Evolutionary conservation across 192 early-diverging fungal genomes (phyloP).

Genomic region (Coemansia sp.): DNA sequence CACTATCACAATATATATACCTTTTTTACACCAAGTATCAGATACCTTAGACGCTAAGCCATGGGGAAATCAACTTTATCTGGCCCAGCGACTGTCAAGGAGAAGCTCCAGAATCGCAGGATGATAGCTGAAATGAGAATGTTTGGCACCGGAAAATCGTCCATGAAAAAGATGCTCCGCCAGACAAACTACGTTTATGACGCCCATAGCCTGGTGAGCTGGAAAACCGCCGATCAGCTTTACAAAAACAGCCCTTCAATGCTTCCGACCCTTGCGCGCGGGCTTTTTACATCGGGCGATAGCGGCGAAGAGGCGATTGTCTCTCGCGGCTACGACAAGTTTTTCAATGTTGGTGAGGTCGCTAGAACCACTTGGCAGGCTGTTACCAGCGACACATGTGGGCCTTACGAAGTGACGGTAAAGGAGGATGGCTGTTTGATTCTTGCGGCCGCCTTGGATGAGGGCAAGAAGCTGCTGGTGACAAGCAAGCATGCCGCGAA

Average conservation of each 20-base stretch:
- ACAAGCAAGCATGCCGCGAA: slow-evolving; percentile 79
- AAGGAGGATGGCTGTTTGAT: slow-evolving; percentile 99
- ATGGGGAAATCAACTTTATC: neutral
- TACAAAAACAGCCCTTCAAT: slow-evolving; percentile 63
- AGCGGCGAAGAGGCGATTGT: slow-evolving; percentile 57
- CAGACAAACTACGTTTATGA: slow-evolving; percentile 23
- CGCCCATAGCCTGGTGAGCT: slow-evolving; percentile 45
- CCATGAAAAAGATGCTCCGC: slow-evolving; percentile 42
- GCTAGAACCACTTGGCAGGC: slow-evolving; percentile 58
- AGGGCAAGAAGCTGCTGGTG: slow-evolving; percentile 65
- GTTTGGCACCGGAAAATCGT: slow-evolving; percentile 4
- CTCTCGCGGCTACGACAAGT: slow-evolving; percentile 94
- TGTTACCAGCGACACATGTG: slow-evolving; percentile 63
- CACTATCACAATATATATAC: neutral
- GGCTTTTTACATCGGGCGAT: slow-evolving; percentile 66
- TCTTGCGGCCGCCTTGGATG: slow-evolving; percentile 69
- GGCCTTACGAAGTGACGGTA: slow-evolving; percentile 88
- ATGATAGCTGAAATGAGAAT: slow-evolving; percentile 29
- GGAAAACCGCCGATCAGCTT: slow-evolving; percentile 68
- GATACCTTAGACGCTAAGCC: neutral
- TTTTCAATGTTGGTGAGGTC: slow-evolving; percentile 83
- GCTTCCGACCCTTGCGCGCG: slow-evolving; percentile 77
- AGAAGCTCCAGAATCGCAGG: slow-evolving; percentile 27
- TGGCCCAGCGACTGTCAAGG: slow-evolving; percentile 25
- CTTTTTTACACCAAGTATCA: neutral